Evolutionary conservation across 768 basidiomycete species (phyloP), one percentile per base, ranked within the genome.

Genomic region (Cystoderma amianthinum): DNA sequence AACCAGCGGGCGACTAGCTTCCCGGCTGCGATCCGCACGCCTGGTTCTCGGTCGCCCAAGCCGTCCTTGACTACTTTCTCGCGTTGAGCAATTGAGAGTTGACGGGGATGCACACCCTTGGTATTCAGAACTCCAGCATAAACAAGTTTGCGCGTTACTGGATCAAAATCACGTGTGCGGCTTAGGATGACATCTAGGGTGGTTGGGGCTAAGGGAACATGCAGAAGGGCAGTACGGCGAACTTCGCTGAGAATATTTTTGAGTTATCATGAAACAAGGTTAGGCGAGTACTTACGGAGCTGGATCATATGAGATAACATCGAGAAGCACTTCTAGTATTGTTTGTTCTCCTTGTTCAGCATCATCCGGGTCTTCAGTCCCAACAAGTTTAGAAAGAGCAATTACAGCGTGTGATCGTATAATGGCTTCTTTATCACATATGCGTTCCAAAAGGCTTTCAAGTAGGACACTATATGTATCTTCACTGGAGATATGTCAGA

Each of bases 31-130:
- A 82, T 70, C 18, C 87, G 71, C 2, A 97, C 94, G 2, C 65
- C 67, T 0, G 81, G 78, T 49, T 97, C 94, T 21, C 95, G 72
- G 61, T 97, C 95, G 0, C 91, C 86, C 3, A 97, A 67, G 0
- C 95, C 95, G 48, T 89, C 80, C 32, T 82, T 80, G n/a, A 95
- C 77, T 32, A 95, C 71, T 41, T 80, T 71, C 53, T 95, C 89
- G 25, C 95, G 74, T 59, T 96, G 91, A 0, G 79, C 69, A 21
- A 91, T 83, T 1, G 76, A 77, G 23, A 97, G 70, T 11, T 76
- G 76, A 3, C 83, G 76, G 2, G 85, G 84, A 46, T 93, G 77
- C 2, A 72, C 70, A 63, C 78, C 48, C 48, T 68, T 60, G 28
- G 57, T 44, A 24, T 66, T 64, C n/a, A 95, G 71, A 0, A 88